Evolutionary conservation across 2,329 filamentous ascomycete species (phyloP), one percentile per base, ranked within the genome.

Genomic region (Scedosporium dehoogii): DNA sequence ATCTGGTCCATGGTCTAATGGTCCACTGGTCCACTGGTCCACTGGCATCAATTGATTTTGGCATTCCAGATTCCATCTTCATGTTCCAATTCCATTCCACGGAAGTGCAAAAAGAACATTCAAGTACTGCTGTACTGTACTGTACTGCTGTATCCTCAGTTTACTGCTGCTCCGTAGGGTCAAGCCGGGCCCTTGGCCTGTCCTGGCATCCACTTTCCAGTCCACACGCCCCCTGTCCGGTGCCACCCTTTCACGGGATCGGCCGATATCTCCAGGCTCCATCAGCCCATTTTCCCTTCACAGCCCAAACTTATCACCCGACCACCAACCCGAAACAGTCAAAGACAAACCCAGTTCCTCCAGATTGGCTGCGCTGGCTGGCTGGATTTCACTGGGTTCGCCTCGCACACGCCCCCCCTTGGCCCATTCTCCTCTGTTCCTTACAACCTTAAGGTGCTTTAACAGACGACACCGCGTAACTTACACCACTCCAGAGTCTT

Each of bases 211-310:
- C 12, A 14, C 23, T 23, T 23, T 48, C 18, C 44, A 18, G 44
- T 21, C 16, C 44, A 18, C 44, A 48, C n/a, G 16, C 44, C 44
- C 44, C 44, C 18, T 27, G 23, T 23, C 51, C 53, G 51, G 59
- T 62, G 53, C 42, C 51, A 61, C 59, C 53, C 59, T 55, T 56
- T 27, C 46, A 29, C 65, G 65, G 71, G 67, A 71, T 73, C 71
- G 71, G 68, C 71, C 71, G 71, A 73, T 73, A 70, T 67, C 70
- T 63, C 66, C 66, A 67, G 70, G 69, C 64, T 69, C 46, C 59
- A 61, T 73, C 71, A 73, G 71, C 67, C 71, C 71, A 73, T 72
- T 73, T 65, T 69, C 67, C 68, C 65, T 68, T 70, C 71, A 68
- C 70, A 68, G 69, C 69, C 69, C 70, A 69, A 70, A 69, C 68